Evolutionary conservation across 2,329 filamentous ascomycete species (phyloP).

Genomic region (Penicillium polonicum): DNA sequence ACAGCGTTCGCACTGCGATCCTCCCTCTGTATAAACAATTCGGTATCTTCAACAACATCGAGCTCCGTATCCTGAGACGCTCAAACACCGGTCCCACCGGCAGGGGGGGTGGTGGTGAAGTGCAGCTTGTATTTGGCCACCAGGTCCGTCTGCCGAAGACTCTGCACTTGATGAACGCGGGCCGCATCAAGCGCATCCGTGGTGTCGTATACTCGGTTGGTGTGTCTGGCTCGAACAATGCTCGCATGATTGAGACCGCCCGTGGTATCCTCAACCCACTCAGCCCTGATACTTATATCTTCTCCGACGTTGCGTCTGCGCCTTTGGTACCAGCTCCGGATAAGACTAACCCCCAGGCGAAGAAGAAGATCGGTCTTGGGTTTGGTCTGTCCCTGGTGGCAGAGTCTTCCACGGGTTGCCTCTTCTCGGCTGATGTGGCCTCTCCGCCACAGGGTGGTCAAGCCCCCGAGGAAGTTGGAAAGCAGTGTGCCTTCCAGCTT

Average conservation of each 20-base stretch:
- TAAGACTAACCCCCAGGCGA: slow-evolving; percentile 57
- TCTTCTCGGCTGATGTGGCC: slow-evolving; percentile 83
- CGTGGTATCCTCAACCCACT: slow-evolving; percentile 83
- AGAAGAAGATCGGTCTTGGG: slow-evolving; percentile 72
- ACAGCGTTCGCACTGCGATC: slow-evolving; percentile 89
- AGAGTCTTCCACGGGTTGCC: slow-evolving; percentile 80
- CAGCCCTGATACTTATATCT: slow-evolving; percentile 86
- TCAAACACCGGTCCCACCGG: slow-evolving; percentile 75
- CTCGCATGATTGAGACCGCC: slow-evolving; percentile 88
- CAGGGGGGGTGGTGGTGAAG: slow-evolving; percentile 79
- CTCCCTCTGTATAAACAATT: slow-evolving; percentile 88
- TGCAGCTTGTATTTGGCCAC: slow-evolving; percentile 90
- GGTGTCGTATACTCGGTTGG: slow-evolving; percentile 94
- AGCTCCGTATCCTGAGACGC: slow-evolving; percentile 75
- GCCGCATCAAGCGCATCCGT: slow-evolving; percentile 80
- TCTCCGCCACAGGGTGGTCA: slow-evolving; percentile 74
- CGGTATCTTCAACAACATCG: slow-evolving; percentile 81
- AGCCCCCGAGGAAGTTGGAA: slow-evolving; percentile 86
- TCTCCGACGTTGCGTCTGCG: slow-evolving; percentile 63
- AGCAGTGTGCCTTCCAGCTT: slow-evolving; percentile 82
- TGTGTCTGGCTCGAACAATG: slow-evolving; percentile 89
- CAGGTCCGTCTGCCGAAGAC: slow-evolving; percentile 94
- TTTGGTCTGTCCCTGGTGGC: slow-evolving; percentile 90
- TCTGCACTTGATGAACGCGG: slow-evolving; percentile 79
- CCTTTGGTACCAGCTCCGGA: slow-evolving; percentile 67